Conservation (phyloP, 2,329 filamentous ascomycete species). For the Spiromastix sp. region DNA sequence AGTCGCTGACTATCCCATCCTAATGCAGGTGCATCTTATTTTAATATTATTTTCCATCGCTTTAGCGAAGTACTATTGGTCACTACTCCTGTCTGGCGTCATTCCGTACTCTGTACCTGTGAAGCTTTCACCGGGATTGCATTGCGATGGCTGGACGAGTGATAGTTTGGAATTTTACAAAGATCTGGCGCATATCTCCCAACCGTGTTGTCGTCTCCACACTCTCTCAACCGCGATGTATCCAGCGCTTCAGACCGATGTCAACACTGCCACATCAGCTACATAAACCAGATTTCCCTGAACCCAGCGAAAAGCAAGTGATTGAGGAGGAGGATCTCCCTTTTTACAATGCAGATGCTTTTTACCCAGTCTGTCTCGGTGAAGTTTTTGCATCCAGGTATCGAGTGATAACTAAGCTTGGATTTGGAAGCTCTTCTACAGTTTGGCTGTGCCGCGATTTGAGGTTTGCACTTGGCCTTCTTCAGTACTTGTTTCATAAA, state of each 20-base stretch:
- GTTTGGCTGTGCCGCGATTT: conserved; percentile 5
- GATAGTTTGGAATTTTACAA: no score
- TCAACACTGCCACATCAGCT: background rate
- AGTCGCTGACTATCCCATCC: no score
- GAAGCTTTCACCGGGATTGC: no score
- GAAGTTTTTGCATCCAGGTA: conserved; percentile 11
- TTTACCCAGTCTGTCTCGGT: conserved; percentile 11
- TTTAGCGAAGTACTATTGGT: no score
- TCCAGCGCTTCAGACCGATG: background rate
- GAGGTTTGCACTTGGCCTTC: background rate
- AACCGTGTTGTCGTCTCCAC: conserved; percentile 1
- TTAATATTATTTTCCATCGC: no score
- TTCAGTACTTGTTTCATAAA: no score
- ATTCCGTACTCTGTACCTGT: no score
- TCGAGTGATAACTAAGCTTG: conserved; percentile 10
- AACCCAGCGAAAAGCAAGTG: background rate
- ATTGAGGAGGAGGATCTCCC: conserved; percentile 8
- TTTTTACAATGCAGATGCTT: conserved; percentile 8
- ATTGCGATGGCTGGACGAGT: no score
- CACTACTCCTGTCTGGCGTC: no score
- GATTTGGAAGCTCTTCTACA: conserved; percentile 8
- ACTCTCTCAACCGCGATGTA: background rate
- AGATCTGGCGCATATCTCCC: no score
- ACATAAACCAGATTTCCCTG: background rate
- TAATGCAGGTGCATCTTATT: no score